Percentiles rank a stretch among this genome's conserved stretches.
Conservation (phyloP, 148 eudicot species). For the Simmondsia chinensis region DNA sequence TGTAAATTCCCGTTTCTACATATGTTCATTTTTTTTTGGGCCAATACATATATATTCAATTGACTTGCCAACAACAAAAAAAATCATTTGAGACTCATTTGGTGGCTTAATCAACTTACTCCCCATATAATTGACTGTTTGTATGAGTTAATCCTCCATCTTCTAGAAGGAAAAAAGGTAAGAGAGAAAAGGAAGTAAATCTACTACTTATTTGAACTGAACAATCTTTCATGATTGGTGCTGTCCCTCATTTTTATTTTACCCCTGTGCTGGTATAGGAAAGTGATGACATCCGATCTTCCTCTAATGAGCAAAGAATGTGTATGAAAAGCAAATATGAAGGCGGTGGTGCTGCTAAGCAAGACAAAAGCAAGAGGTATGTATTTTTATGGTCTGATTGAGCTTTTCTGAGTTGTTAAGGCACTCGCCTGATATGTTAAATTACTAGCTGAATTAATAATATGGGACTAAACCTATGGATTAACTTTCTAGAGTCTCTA, state of each 20-base stretch:
- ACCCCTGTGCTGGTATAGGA: constrained; percentile 30
- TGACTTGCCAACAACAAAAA: no score
- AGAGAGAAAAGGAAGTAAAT: no score
- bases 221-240: background rate
- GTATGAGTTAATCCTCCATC: no score
- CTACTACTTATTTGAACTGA: no score
- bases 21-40: no score
- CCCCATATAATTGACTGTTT: no score
- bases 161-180: no score
- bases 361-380: constrained; percentile 37
- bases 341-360: constrained; percentile 16
- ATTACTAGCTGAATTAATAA: background rate
- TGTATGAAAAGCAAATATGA: constrained; percentile 20
- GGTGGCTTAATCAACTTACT: no score
- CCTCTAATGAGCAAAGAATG: constrained; percentile 28
- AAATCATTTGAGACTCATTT: no score
- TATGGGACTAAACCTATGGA: constrained; percentile 9
- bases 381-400: constrained; percentile 3
- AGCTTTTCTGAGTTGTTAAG: background rate
- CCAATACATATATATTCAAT: no score
- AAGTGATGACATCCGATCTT: constrained; percentile 33
- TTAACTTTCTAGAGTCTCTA: constrained; percentile 16
- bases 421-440: no score
- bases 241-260: background rate
- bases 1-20: no score